Conservation (phyloP, 768 basidiomycete genomes). For the Boletus vermiculosoides region DNA sequence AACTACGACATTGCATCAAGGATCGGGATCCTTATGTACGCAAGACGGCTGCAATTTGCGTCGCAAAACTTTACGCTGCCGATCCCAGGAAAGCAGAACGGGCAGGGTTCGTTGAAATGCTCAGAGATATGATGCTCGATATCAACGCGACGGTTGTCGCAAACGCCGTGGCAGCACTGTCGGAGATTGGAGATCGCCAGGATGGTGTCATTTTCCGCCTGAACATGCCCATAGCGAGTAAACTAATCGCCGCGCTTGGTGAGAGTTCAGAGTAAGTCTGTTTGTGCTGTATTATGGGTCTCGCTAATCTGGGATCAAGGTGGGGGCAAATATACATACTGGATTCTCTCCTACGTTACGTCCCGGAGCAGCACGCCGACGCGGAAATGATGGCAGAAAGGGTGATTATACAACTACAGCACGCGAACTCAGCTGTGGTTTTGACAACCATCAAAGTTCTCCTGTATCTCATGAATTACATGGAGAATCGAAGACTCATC, state of each 20-base stretch:
- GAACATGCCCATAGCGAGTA: constrained; percentile 84
- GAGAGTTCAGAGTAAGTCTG: constrained; percentile 94
- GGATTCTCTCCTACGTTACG: constrained; percentile 88
- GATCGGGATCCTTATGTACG: constrained; percentile 97
- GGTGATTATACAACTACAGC: constrained; percentile 88
- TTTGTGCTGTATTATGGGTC: not conserved
- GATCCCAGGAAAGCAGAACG: constrained; percentile 86
- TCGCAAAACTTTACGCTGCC: constrained; percentile 90
- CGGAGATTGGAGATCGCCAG: constrained; percentile 95
- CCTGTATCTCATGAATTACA: constrained; percentile 98
- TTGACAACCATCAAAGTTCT: constrained; percentile 96
- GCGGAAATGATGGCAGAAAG: constrained; percentile 96
- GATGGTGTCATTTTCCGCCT: constrained; percentile 92
- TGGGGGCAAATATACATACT: constrained; percentile 99
- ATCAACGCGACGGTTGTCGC: constrained; percentile 95
- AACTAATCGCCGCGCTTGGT: constrained; percentile 83
- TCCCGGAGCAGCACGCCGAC: constrained; percentile 84
- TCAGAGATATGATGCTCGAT: constrained; percentile 91
- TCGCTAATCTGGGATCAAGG: constrained; percentile 43
- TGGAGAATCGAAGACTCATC: constrained; percentile 83
- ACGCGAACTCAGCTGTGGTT: constrained; percentile 99
- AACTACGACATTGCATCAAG: constrained; percentile 86
- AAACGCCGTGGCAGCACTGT: constrained; percentile 93
- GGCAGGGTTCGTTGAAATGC: constrained; percentile 85
- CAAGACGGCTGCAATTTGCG: constrained; percentile 97